A percentile compares a stretch with the other conserved stretches of the same genome.
phyloP scores from a whole-genome alignment of 768 basidiomycete genomes.

The Cystofilobasidium ferigula region DNA sequence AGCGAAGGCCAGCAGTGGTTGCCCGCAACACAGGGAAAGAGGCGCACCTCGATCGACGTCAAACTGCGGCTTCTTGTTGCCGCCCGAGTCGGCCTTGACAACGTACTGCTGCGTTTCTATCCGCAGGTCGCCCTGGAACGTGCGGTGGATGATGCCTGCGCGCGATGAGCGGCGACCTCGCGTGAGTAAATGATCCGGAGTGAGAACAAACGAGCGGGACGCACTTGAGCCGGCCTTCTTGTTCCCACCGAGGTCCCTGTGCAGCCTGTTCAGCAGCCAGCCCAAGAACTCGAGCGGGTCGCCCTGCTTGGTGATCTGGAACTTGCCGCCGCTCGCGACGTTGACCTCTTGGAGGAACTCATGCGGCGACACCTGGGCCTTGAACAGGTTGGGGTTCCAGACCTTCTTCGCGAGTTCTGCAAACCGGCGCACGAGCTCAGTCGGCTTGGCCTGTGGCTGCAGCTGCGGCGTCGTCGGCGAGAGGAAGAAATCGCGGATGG shows the following conservation, averaged over 20 bases:
- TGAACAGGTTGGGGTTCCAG: conserved; percentile 95
- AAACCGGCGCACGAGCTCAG: conserved; percentile 81
- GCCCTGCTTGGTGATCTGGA: conserved; percentile 83
- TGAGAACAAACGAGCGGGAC: conserved; percentile 35
- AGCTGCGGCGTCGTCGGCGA: conserved; percentile 25
- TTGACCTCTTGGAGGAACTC: conserved; percentile 96
- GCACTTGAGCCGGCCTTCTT: conserved; percentile 80
- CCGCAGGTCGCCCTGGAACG: conserved; percentile 87
- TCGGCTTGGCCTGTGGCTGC: conserved; percentile 30
- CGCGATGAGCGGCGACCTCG: background rate
- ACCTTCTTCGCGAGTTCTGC: conserved; percentile 78
- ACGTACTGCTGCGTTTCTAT: conserved; percentile 89
- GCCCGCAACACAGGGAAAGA: conserved; percentile 9
- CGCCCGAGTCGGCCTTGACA: conserved; percentile 63
- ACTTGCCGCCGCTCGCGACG: conserved; percentile 76
- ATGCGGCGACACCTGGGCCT: conserved; percentile 96
- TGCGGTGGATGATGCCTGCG: conserved; percentile 79
- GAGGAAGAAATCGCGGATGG: conserved; percentile 68
- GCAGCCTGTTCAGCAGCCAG: conserved; percentile 87
- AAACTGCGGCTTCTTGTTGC: conserved; percentile 73
- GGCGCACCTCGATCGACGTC: conserved; percentile 78
- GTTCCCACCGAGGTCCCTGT: conserved; percentile 87
- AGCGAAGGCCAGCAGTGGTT: background rate
- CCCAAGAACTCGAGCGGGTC: conserved; percentile 93
- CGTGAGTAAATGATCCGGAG: background rate